Evolutionary conservation across 2,329 filamentous ascomycete species (phyloP), one percentile per base, ranked within the genome.

Genomic region (Colletotrichum sp.): DNA sequence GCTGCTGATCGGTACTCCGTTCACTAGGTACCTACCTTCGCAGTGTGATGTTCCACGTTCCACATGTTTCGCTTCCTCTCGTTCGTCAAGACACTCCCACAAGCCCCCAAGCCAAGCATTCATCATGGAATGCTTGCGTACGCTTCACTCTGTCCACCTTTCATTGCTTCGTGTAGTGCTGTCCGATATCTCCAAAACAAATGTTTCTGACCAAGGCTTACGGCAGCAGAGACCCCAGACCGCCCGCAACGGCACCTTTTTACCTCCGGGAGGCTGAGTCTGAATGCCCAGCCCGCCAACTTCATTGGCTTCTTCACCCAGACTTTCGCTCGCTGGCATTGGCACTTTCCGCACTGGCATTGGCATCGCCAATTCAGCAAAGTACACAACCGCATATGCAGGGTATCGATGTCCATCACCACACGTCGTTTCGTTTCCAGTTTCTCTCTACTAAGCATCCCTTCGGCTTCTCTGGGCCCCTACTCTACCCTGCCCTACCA

Each of bases 141-240:
- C n/a, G 52, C 72, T 57, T 69, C 18, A 26, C 60, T 18, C 55
- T 24, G 9, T 70, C 24, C 30, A 18, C 55, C 43, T 48, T 21
- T 21, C 43, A 13, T 55, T 63, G 57, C 39, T 43, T 43, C 39
- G 39, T 43, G 39, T 43, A n/a, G 16, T n/a, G 16, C 16, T 63
- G 43, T 75, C 69, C 63, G 69, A 64, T 48, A 64, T 30, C 60
- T 60, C 21, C 60, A 52, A 66, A 71, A 71, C 67, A 74, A 21
- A n/a, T 68, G 57, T 63, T 63, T 72, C 63, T 72, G 69, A 75
- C 69, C 57, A 72, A 75, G 8, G 69, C 68, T 75, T 75, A 75
- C 57, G 69, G 61, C 63, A 75, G 57, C 55, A 67, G 24, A 72
- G 36, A 64, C 57, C 57, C 34, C 21, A 32, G 32, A 61, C 43